Evolutionary conservation across 305 asterid species (phyloP).

Genomic region (Fraxinus paxiana): DNA sequence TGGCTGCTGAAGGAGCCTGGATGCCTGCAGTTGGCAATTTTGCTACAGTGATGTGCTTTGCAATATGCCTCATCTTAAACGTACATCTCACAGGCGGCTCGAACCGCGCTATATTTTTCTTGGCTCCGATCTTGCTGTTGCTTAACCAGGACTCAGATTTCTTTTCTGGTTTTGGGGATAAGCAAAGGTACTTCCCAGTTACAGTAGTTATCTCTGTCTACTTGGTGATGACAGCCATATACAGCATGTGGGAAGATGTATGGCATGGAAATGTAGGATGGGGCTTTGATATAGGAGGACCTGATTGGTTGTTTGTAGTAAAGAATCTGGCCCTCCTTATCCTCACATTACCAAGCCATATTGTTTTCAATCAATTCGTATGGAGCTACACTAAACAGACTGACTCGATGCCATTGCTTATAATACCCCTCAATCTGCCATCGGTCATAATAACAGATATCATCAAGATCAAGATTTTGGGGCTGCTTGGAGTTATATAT

Average conservation of each 20-base stretch:
- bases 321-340: slow-evolving; percentile 86
- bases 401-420: slow-evolving; percentile 60
- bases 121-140: slow-evolving; percentile 81
- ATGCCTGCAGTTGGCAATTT: slow-evolving; percentile 99
- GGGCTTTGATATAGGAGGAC: slow-evolving; percentile 87
- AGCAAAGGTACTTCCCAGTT: slow-evolving; percentile 96
- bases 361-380: slow-evolving; percentile 81
- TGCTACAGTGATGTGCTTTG: slow-evolving; percentile 88
- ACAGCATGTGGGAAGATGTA: slow-evolving; percentile 84
- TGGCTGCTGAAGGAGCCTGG: slow-evolving; percentile 97
- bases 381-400: slow-evolving; percentile 82
- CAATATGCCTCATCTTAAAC: slow-evolving; percentile 84
- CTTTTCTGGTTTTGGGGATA: slow-evolving; percentile 92
- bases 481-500: slow-evolving; percentile 86
- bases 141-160: slow-evolving; percentile 96
- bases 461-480: slow-evolving; percentile 77
- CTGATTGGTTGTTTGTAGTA: slow-evolving; percentile 83
- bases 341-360: slow-evolving; percentile 82
- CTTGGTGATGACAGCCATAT: slow-evolving; percentile 57
- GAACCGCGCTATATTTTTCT: slow-evolving; percentile 82
- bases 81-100: slow-evolving; percentile 86
- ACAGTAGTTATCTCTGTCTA: slow-evolving; percentile 67
- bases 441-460: slow-evolving; percentile 68
- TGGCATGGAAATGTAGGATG: slow-evolving; percentile 83
- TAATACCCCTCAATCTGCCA: slow-evolving; percentile 82